These are phyloP conservation scores for Wickerhamiella shivajii DNA, from an alignment of 805 yeast species.

Conservation along the genomic window DNA sequence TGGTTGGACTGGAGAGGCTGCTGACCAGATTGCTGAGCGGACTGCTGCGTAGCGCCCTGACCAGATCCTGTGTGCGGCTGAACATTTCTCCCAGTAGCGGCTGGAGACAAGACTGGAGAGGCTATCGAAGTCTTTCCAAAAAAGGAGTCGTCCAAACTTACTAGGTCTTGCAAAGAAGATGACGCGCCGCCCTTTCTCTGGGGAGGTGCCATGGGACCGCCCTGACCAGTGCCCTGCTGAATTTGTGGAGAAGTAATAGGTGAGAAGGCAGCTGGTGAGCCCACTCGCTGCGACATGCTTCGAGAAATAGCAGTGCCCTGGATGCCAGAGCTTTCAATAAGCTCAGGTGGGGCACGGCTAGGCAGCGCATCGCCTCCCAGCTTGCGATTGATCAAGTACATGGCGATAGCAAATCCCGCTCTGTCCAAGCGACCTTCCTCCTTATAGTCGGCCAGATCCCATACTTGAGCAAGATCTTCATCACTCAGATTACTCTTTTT, in stretches of 20 bases:
- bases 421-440: constrained; percentile 70
- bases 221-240: not conserved
- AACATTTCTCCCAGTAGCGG: constrained; percentile 28
- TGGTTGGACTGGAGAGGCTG: constrained; percentile 23
- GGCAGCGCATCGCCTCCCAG: constrained; percentile 71
- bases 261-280: not conserved
- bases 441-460: constrained; percentile 90
- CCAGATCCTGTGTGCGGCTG: constrained; percentile 55
- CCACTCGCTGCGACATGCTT: not conserved
- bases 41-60: constrained; percentile 38
- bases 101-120: constrained; percentile 23
- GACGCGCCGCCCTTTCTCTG: constrained; percentile 9
- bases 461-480: constrained; percentile 69
- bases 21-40: constrained; percentile 30
- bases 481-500: constrained; percentile 78
- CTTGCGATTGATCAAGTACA: constrained; percentile 79
- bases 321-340: constrained; percentile 7
- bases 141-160: constrained; percentile 16
- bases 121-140: constrained; percentile 20
- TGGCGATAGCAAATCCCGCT: constrained; percentile 81
- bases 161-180: constrained; percentile 21
- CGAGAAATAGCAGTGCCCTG: not conserved
- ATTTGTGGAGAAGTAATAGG: constrained; percentile 3
- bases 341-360: constrained; percentile 24
- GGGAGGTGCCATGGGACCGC: constrained; percentile 12